A percentile compares a stretch with the other conserved stretches of the same genome.
Conservation (phyloP, 768 basidiomycete genomes). For the Rhizopogon salebrosus region DNA sequence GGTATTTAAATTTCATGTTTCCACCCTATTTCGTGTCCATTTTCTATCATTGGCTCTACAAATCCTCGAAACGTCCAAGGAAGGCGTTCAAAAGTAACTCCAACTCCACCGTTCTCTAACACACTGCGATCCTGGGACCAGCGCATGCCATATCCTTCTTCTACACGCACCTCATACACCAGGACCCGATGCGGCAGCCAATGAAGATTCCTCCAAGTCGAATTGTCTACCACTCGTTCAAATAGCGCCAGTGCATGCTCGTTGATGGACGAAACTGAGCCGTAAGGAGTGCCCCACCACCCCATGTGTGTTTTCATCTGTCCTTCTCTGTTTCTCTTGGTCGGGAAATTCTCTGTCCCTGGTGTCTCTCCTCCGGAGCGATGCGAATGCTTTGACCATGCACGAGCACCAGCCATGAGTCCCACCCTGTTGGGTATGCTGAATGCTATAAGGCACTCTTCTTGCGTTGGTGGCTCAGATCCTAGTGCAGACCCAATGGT, state of each 20-base stretch:
- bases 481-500: slow-evolving; percentile 56
- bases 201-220: slow-evolving; percentile 61
- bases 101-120: slow-evolving; percentile 6
- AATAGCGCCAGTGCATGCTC: slow-evolving; percentile 47
- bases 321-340: slow-evolving; percentile 12
- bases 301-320: slow-evolving; percentile 25
- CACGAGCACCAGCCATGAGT: slow-evolving; percentile 56
- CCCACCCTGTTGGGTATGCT: slow-evolving; percentile 39
- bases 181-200: slow-evolving; percentile 59
- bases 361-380: slow-evolving; percentile 31
- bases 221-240: slow-evolving; percentile 44
- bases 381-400: slow-evolving; percentile 65
- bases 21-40: slow-evolving; percentile 62
- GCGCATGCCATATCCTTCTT: slow-evolving; percentile 63
- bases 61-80: slow-evolving; percentile 60
- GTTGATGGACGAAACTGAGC: slow-evolving; percentile 49
- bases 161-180: slow-evolving; percentile 56
- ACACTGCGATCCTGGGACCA: slow-evolving; percentile 49
- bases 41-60: slow-evolving; percentile 64
- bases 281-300: slow-evolving; percentile 58
- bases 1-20: slow-evolving; percentile 31
- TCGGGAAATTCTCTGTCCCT: neutral
- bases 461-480: slow-evolving; percentile 42
- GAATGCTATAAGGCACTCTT: slow-evolving; percentile 51
- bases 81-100: slow-evolving; percentile 1